These are phyloP conservation scores for Cyclocybe aegerita DNA, from an alignment of 768 basidiomycete species.

Conservation along the genomic window DNA sequence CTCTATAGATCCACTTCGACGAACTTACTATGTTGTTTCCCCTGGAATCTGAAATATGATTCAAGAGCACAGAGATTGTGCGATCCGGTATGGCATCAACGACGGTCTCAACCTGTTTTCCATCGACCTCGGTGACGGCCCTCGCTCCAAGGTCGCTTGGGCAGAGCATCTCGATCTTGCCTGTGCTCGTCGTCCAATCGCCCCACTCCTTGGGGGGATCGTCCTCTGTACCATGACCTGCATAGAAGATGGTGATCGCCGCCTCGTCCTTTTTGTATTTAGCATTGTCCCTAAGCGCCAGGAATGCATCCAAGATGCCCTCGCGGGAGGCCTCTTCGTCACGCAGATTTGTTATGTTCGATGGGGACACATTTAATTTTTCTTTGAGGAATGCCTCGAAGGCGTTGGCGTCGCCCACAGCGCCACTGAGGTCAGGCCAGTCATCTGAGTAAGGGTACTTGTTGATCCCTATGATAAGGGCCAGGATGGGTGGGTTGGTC, in stretches of 20 bases:
- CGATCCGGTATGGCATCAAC: conserved; percentile 42
- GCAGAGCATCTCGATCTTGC: conserved; percentile 32
- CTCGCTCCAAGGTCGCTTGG: conserved; percentile 29
- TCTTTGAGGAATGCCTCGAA: conserved; percentile 32
- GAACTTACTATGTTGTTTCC: conserved; percentile 43
- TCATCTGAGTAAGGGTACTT: conserved; percentile 25
- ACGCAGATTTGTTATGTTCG: conserved; percentile 36
- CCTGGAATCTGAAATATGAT: conserved; percentile 32
- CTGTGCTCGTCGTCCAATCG: conserved; percentile 24
- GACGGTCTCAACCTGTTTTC: conserved; percentile 5
- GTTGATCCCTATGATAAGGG: conserved; percentile 45
- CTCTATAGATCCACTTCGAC: neutral
- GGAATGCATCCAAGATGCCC: conserved; percentile 31
- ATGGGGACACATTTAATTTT: conserved; percentile 25
- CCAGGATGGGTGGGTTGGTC: conserved; percentile 27
- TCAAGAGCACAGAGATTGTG: conserved; percentile 35
- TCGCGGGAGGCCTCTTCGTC: conserved; percentile 34
- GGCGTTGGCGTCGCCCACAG: conserved; percentile 38
- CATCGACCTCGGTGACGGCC: neutral
- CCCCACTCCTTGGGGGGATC: conserved; percentile 28
- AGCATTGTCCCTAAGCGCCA: conserved; percentile 19
- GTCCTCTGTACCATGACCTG: conserved; percentile 42
- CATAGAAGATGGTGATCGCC: conserved; percentile 41
- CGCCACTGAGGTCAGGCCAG: conserved; percentile 27
- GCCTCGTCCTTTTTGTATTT: conserved; percentile 20